A percentile compares a stretch with the other conserved stretches of the same genome.
Conservation (phyloP, 2,329 filamentous ascomycete species). For the Trichoderma brevicompactum region DNA sequence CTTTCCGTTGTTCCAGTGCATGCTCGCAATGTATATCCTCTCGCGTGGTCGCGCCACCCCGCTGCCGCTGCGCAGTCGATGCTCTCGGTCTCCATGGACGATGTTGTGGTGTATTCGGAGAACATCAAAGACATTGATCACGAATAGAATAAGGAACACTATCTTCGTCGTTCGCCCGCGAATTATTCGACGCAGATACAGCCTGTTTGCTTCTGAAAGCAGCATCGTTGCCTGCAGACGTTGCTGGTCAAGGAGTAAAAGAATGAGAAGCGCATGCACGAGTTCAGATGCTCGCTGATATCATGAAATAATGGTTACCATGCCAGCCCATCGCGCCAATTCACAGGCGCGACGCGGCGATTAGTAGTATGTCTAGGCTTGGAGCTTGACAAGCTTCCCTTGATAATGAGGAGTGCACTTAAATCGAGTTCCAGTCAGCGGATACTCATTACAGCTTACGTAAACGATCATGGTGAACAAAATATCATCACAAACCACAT, state of each 20-base stretch:
- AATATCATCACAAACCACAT: background rate
- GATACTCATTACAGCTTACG: conserved; percentile 7
- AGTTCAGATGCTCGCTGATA: conserved; percentile 13
- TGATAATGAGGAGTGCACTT: conserved; percentile 7
- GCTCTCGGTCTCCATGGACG: conserved; percentile 37
- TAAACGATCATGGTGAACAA: background rate
- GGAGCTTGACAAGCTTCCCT: conserved; percentile 5
- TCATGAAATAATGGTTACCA: conserved; percentile 2
- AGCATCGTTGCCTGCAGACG: conserved; percentile 35
- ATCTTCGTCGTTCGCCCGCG: conserved; percentile 44
- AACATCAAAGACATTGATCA: conserved; percentile 47
- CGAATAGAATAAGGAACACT: conserved; percentile 41
- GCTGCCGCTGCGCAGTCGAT: conserved; percentile 23
- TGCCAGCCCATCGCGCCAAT: conserved; percentile 27
- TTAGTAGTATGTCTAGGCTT: background rate
- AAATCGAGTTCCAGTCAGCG: conserved; percentile 10
- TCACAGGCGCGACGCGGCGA: conserved; percentile 19
- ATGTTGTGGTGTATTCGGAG: conserved; percentile 45
- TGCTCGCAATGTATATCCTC: conserved; percentile 68
- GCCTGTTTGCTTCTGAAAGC: conserved; percentile 38
- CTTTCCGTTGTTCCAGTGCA: conserved; percentile 69
- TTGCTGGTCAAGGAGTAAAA: background rate
- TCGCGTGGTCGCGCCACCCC: conserved; percentile 38
- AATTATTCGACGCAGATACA: conserved; percentile 45
- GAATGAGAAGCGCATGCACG: background rate